phyloP scores from a whole-genome alignment of 2,329 filamentous ascomycete genomes.

The Talaromyces islandicus region DNA sequence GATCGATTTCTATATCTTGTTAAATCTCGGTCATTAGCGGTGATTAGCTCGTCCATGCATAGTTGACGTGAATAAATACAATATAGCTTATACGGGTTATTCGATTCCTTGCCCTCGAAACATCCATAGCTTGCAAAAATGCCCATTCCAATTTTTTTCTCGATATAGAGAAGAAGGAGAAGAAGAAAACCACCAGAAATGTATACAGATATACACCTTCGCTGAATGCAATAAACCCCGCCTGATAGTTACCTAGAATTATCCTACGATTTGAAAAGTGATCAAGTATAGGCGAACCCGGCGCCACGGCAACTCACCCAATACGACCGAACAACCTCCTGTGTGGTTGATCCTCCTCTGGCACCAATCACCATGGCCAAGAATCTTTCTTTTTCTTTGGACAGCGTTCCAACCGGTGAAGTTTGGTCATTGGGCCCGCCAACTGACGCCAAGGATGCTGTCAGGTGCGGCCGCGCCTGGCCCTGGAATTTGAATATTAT shows the following conservation, averaged over 20 bases:
- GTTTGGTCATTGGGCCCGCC: constrained; percentile 6
- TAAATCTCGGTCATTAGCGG: neutral
- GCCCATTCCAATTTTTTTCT: neutral
- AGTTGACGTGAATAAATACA: neutral
- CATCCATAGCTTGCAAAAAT: neutral
- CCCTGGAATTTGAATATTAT: constrained; percentile 37
- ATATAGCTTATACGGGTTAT: neutral
- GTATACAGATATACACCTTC: neutral
- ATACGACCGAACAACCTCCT: constrained; percentile 34
- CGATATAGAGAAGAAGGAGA: neutral
- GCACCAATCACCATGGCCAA: constrained; percentile 33
- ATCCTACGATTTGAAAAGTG: neutral
- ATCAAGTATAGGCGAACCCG: constrained; percentile 31
- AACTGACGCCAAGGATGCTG: constrained; percentile 28
- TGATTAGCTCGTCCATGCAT: neutral
- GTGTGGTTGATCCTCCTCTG: constrained; percentile 33
- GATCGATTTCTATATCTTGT: neutral
- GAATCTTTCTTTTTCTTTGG: constrained; percentile 36
- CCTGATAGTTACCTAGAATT: neutral
- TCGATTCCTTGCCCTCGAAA: neutral
- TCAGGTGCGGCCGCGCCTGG: constrained; percentile 31
- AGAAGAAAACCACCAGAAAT: neutral
- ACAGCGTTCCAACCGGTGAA: constrained; percentile 13
- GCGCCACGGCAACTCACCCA: constrained; percentile 41
- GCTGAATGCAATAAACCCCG: neutral